Conservation (phyloP, 2,329 filamentous ascomycete species). For the Fusarium redolens region DNA sequence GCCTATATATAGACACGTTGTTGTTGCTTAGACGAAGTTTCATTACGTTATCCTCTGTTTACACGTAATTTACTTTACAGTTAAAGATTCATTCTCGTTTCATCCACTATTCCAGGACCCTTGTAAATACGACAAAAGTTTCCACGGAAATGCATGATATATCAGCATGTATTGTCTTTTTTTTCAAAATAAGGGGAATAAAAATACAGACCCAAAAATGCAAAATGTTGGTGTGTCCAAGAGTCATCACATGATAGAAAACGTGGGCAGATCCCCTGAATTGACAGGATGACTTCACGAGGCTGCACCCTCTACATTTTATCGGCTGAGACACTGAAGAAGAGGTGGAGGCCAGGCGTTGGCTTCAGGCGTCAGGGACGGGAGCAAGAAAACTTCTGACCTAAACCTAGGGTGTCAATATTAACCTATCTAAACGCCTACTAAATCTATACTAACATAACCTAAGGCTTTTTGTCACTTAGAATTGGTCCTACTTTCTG, state of each 20-base stretch:
- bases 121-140: neutral
- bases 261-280: slow-evolving; percentile 41
- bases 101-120: slow-evolving; percentile 10
- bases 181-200: neutral
- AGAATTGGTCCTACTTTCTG: neutral
- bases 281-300: slow-evolving; percentile 32
- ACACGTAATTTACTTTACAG: slow-evolving; percentile 7
- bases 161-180: slow-evolving; percentile 21
- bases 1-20: neutral
- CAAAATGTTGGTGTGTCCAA: slow-evolving; percentile 7
- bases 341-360: slow-evolving; percentile 23
- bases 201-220: neutral
- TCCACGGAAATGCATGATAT: slow-evolving; percentile 35
- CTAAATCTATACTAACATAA: neutral
- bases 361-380: slow-evolving; percentile 9
- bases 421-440: neutral
- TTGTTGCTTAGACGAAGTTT: neutral
- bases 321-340: slow-evolving; percentile 26
- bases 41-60: slow-evolving; percentile 1
- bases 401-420: neutral
- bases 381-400: neutral
- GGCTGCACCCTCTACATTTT: slow-evolving; percentile 16
- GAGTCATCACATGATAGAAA: slow-evolving; percentile 23
- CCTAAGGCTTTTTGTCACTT: neutral
- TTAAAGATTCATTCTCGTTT: slow-evolving; percentile 5